phyloP scores from a whole-genome alignment of 768 basidiomycete genomes.

The Chiua virens region DNA sequence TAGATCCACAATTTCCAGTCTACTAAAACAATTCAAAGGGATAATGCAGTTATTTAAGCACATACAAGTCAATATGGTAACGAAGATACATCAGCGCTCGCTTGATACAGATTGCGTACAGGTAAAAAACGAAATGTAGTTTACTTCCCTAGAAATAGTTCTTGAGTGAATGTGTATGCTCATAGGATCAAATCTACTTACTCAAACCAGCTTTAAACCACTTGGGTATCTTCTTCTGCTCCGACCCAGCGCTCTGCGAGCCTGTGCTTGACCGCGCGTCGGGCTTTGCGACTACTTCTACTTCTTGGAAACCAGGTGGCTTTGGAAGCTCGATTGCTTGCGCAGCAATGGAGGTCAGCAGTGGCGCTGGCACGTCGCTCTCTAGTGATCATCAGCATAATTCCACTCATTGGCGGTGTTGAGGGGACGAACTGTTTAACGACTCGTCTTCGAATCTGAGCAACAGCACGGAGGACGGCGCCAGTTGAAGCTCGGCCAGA shows the following conservation, averaged over 20 bases:
- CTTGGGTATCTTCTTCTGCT: slow-evolving; percentile 66
- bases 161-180: neutral
- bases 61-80: slow-evolving; percentile 5
- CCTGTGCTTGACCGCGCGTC: slow-evolving; percentile 7
- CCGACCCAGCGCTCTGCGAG: slow-evolving; percentile 20
- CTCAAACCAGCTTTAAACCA: slow-evolving; percentile 74
- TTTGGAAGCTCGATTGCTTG: slow-evolving; percentile 67
- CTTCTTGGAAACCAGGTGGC: slow-evolving; percentile 43
- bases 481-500: slow-evolving; percentile 68
- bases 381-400: slow-evolving; percentile 38
- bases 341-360: slow-evolving; percentile 54
- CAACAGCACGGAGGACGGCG: slow-evolving; percentile 77
- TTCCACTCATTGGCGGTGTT: neutral
- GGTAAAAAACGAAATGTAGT: slow-evolving; percentile 28
- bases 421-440: slow-evolving; percentile 54
- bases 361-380: slow-evolving; percentile 58
- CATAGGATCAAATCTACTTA: slow-evolving; percentile 30
- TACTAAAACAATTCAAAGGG: slow-evolving; percentile 49
- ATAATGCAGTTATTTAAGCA: neutral
- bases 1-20: slow-evolving; percentile 77
- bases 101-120: slow-evolving; percentile 1
- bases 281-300: slow-evolving; percentile 5
- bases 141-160: slow-evolving; percentile 22
- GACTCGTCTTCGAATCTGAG: slow-evolving; percentile 72
- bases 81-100: slow-evolving; percentile 1